Base-by-base conservation (phyloP, 2,329 filamentous ascomycete genomes). In the Cercospora canescens region DNA sequence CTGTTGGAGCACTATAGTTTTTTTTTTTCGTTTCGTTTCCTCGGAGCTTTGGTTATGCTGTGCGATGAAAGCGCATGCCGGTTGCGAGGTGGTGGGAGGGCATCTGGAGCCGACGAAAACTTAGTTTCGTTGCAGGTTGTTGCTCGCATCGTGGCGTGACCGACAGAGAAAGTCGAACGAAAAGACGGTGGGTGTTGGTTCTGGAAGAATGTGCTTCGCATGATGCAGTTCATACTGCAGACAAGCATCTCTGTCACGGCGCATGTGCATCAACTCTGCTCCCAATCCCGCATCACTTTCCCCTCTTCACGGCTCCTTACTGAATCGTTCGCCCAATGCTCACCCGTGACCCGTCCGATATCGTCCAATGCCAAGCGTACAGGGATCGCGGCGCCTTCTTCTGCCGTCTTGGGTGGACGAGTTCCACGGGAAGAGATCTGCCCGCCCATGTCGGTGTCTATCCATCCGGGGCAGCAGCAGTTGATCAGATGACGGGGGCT, bases 401-500 rank as follows among this genome's bases (percentile, higher is more conserved):
- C 76, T 21, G 74, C 70, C 7, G 70, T 73, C 67, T 79, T 79
- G 6, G 77, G 75, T 34, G 77, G 73, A 28, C 70, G 66, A 26
- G 58, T 59, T 24, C 65, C 65, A 34, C 58, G 39, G 26, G 62
- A 72, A 5, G 73, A 74, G 21, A 76, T 70, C 24, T 76, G 69
- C 28, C 63, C 56, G n/a, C 76, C 78, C 74, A 79, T 78, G 45
- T 78, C 76, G 28, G 76, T 79, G n/a, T 69, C 66, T 4, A 78
- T 73, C 76, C 76, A 78, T 8, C 78, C 79, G 9, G 78, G 77
- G 72, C 77, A 79, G 59, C 78, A 80, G 62, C 69, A 72, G 58
- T 80, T 80, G 62, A 79, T 73, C 6, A 74, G 60, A 18, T 77
- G 14, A 0, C 66, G 69, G 4, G 73, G 61, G 24, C 59, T 26